phyloP scores from a whole-genome alignment of 495 filamentous ascomycete species.

The Terfezia boudieri region DNA sequence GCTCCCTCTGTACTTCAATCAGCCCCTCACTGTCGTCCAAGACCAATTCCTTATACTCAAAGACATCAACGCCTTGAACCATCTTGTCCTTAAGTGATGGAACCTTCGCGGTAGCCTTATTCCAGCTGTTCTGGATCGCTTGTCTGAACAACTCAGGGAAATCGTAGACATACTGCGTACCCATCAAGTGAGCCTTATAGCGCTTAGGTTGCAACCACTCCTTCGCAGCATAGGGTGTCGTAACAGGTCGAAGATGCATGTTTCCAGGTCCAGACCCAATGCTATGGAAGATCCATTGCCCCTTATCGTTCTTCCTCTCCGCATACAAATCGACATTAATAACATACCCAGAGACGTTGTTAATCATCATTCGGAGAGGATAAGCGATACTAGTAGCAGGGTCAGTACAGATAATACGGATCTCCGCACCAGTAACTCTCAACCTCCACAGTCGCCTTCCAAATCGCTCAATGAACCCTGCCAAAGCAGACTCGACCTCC shows the following conservation, averaged over 20 bases:
- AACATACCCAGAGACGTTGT: conserved; percentile 96
- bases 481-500: conserved; percentile 85
- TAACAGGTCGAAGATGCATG: conserved; percentile 81
- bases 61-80: conserved; percentile 70
- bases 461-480: conserved; percentile 88
- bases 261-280: conserved; percentile 88
- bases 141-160: conserved; percentile 99
- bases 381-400: conserved; percentile 63
- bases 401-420: conserved; percentile 94
- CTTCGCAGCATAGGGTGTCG: conserved; percentile 88
- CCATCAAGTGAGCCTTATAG: conserved; percentile 98
- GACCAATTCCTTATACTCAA: conserved; percentile 84
- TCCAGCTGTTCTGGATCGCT: conserved; percentile 91
- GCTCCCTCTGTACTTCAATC: conserved; percentile 76
- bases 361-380: conserved; percentile 88
- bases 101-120: conserved; percentile 44
- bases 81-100: conserved; percentile 54
- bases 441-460: conserved; percentile 88
- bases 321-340: conserved; percentile 95
- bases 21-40: conserved; percentile 84
- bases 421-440: conserved; percentile 90
- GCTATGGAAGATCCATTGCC: conserved; percentile 92
- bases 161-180: conserved; percentile 97
- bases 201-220: conserved; percentile 97
- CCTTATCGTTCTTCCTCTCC: conserved; percentile 92